Conservation (phyloP, 768 basidiomycete species). For the Infundibulicybe gibba region DNA sequence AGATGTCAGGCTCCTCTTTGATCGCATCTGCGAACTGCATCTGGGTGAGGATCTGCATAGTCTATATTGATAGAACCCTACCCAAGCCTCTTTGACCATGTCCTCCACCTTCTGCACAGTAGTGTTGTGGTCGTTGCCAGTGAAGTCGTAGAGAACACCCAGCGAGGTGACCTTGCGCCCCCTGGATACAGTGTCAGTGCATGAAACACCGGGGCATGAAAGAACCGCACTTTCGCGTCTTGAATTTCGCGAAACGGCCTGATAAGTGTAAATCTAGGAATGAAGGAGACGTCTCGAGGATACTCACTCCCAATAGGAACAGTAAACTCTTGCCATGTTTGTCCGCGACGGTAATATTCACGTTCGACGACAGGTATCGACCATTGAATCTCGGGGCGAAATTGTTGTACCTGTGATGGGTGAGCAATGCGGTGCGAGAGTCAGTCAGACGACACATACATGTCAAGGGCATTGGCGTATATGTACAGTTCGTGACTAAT, state of each 20-base stretch:
- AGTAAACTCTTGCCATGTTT: constrained; percentile 29
- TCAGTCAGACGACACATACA: constrained; percentile 34
- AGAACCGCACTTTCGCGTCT: constrained; percentile 56
- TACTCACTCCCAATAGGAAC: constrained; percentile 33
- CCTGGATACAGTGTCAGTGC: constrained; percentile 16
- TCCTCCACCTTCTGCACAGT: too few species aligned
- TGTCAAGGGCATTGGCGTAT: constrained; percentile 63
- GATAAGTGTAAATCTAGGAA: background rate
- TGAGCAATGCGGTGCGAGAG: too few species aligned
- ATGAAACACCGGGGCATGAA: background rate
- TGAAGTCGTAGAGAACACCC: constrained; percentile 78
- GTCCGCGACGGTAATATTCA: constrained; percentile 71
- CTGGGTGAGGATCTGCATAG: too few species aligned
- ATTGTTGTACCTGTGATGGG: constrained; percentile 49
- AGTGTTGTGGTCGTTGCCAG: constrained; percentile 66
- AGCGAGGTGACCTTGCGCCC: constrained; percentile 76
- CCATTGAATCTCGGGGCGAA: constrained; percentile 62
- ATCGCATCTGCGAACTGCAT: constrained; percentile 75
- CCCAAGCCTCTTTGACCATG: constrained; percentile 83
- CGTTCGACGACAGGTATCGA: constrained; percentile 80
- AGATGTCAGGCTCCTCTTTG: constrained; percentile 76
- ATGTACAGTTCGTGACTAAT: constrained; percentile 79
- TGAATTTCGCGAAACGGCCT: constrained; percentile 70
- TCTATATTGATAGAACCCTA: constrained; percentile 22
- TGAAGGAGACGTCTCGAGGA: background rate